phyloP scores from a whole-genome alignment of 371 early-diverging fungal species.

The Apophysomyces elegans region DNA sequence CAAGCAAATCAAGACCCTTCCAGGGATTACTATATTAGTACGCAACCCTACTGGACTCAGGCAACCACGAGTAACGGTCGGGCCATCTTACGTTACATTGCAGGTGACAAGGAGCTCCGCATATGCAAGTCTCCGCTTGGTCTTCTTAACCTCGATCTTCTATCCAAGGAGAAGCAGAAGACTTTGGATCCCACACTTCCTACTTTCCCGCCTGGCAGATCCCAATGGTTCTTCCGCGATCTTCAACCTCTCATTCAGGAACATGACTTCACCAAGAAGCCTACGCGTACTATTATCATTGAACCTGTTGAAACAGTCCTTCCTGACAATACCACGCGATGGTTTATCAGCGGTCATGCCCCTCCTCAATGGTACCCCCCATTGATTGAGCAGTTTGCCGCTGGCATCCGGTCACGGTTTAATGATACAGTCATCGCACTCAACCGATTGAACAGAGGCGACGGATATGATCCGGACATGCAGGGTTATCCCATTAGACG shows the following conservation, averaged over 20 bases:
- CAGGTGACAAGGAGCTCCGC: background rate
- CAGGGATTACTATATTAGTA: slow-evolving; percentile 24
- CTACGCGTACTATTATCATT: slow-evolving; percentile 24
- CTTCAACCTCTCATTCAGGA: slow-evolving; percentile 13
- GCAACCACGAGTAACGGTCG: slow-evolving; percentile 18
- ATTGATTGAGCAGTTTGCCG: slow-evolving; percentile 10
- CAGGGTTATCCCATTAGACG: slow-evolving; percentile 20
- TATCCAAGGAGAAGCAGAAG: background rate
- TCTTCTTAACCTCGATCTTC: background rate
- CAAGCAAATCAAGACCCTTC: slow-evolving; percentile 14
- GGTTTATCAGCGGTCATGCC: slow-evolving; percentile 34
- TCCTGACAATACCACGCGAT: slow-evolving; percentile 28
- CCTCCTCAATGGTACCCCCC: slow-evolving; percentile 18
- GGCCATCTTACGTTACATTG: slow-evolving; percentile 24
- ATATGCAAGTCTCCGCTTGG: background rate
- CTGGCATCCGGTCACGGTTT: background rate
- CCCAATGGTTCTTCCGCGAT: slow-evolving; percentile 22
- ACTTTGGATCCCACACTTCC: slow-evolving; percentile 10
- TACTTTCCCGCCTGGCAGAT: slow-evolving; percentile 15
- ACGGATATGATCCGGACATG: slow-evolving; percentile 5
- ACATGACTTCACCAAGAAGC: slow-evolving; percentile 16
- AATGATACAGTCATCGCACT: slow-evolving; percentile 23
- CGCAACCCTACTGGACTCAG: slow-evolving; percentile 11
- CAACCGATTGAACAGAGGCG: slow-evolving; percentile 5
- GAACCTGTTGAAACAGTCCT: slow-evolving; percentile 15